Evolutionary conservation across 2,329 filamentous ascomycete genomes (phyloP), one percentile per base, ranked within the genome.

Genomic region (Alternaria alternata): DNA sequence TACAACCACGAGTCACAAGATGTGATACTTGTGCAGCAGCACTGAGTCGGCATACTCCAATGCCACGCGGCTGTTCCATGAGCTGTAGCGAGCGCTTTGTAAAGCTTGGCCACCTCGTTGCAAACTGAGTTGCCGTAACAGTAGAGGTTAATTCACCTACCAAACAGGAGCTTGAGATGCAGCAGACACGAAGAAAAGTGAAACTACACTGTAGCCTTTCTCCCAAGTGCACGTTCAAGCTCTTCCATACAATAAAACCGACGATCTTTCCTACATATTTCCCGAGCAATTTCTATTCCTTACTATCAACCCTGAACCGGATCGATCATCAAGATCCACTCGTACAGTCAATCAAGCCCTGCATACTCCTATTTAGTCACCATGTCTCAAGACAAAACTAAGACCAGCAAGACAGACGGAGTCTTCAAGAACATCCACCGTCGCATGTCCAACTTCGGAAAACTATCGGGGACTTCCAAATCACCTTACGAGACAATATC

Each of bases 341-440:
- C 0, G 3, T n/a, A 3, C 1, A 7, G 20, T n/a, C 2, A 14
- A 11, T 11, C 26, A 52, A 44, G 11, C 7, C 39, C 39, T 11
- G 11, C 1, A 6, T 34, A 42, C 41, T 24, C 20, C 38, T 6
- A 32, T 14, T 3, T 11, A 30, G 7, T 28, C 18, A 30, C 11
- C 26, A 42, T 32, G 30, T 43, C 38, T 34, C 22, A 54, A 11
- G 18, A 44, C 6, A 22, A 26, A n/a, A 43, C 22, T 9, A 41
- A 30, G 28, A 34, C 26, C 14, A 32, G 28, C 2, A 54, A 54
- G 26, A 14, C 30, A 20, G 38, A 32, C 5, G 18, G 20, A 24
- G 38, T 43, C 26, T 43, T 43, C 51, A n/a, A 43, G 38, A 38
- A 26, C 26, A 44, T 54, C 12, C 51, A 54, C 26, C 51, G 39